Base-by-base conservation (phyloP, 208 protist species). In the Naegleria lovaniensis region DNA sequence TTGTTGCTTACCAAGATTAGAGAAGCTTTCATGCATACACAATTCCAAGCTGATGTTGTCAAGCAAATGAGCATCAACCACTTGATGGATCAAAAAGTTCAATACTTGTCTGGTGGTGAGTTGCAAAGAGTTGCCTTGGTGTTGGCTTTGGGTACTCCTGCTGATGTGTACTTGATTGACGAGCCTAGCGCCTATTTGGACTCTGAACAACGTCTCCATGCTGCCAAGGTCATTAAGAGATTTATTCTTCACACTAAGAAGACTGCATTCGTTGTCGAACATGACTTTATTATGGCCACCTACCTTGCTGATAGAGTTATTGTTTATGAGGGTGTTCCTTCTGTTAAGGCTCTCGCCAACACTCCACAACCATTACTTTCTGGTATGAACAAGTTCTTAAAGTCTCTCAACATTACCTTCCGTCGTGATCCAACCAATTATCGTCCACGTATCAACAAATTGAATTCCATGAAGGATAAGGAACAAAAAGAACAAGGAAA, bases 211-310 rank as follows among this genome's bases (percentile, higher is more conserved):
- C 98, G 99, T 97, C 98, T 99, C 91, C 96, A 99, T 92, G 97
- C 98, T 83, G 95, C 98, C 13, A 99, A 99, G 92, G 98, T 99
- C 38, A 98, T 99, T 92, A 98, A 99, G 95, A 95, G 97, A 88
- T 99, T 99, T 94, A 99, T 99, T 92, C 95, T 99, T 52, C 98
- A 99, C 95, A 95, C 97, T 85, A 99, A 99, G 94, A 98, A 99
- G 93, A 99, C 98, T 90, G 99, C 97, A 22, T 99, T 99, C 94
- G 96, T 99, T 92, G 99, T 99, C 51, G 99, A 99, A 95, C 99
- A 99, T 95, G 99, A 99, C 94, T 99, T 99, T 94, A 99, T 99
- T 93, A 99, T 99, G 99, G 98, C 98, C 87, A 99, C 99, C 0
- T 99, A 99, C 94, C 95, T 99, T 43, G 99, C 99, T 33, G 99